phyloP scores from a whole-genome alignment of 352 stramenopile genomes.

The Thalassiosira livingstoniorum region DNA sequence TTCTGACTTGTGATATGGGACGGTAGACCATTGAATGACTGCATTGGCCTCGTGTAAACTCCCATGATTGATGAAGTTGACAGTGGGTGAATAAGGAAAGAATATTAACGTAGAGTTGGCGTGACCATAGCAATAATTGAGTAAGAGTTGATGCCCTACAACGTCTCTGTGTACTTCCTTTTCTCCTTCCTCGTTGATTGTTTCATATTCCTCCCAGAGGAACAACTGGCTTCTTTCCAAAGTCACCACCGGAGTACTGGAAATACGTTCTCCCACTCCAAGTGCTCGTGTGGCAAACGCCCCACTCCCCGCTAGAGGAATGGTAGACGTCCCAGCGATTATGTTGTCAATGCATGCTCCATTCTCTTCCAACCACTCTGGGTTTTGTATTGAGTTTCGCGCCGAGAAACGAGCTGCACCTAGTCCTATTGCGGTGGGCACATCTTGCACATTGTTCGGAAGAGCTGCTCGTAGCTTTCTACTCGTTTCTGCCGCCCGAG shows the following conservation, averaged over 20 bases:
- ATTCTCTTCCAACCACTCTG: conserved; percentile 67
- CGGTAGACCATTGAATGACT: conserved; percentile 68
- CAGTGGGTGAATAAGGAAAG: conserved; percentile 68
- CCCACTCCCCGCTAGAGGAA: conserved; percentile 66
- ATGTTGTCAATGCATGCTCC: conserved; percentile 78
- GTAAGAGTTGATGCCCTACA: conserved; percentile 67
- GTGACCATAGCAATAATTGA: conserved; percentile 82
- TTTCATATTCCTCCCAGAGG: conserved; percentile 1
- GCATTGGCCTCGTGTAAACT: conserved; percentile 63
- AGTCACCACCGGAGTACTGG: conserved; percentile 43
- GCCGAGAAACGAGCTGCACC: conserved; percentile 53
- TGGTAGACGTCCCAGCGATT: conserved; percentile 51
- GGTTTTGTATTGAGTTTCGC: conserved; percentile 45
- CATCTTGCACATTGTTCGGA: conserved; percentile 54
- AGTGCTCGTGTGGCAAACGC: conserved; percentile 72
- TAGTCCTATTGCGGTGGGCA: conserved; percentile 20
- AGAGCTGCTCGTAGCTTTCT: conserved; percentile 56
- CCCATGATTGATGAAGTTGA: conserved; percentile 79
- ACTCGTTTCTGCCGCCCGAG: conserved; percentile 15
- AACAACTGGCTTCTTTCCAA: conserved; percentile 27
- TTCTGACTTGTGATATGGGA: conserved; percentile 47
- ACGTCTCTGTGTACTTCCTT: conserved; percentile 2
- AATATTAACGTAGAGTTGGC: conserved; percentile 72
- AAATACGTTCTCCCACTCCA: conserved; percentile 23
- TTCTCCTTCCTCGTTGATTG: conserved; percentile 4